Evolutionary conservation across 1,284 basidiomycete species (phyloP).

Genomic region (Afroboletus lepidellus): DNA sequence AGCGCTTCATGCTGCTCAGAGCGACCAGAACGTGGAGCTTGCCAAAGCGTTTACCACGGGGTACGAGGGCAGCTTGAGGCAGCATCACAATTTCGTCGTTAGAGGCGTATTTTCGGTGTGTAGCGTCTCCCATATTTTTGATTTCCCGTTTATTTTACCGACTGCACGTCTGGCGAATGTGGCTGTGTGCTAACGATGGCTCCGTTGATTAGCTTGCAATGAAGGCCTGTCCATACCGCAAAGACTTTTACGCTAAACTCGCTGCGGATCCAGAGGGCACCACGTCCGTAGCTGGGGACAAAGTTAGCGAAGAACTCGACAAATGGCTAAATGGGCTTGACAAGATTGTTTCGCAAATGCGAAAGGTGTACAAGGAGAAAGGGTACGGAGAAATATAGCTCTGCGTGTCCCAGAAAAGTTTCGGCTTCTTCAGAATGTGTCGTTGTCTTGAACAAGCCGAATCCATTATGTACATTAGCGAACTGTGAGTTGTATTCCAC

Average conservation of each 20-base stretch:
- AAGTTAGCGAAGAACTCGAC: slow-evolving; percentile 69
- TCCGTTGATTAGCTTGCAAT: slow-evolving; percentile 54
- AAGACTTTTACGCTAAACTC: slow-evolving; percentile 87
- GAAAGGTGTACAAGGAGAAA: slow-evolving; percentile 65
- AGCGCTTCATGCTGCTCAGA: slow-evolving; percentile 74
- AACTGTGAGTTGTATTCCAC: not conserved
- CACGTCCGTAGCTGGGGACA: slow-evolving; percentile 54
- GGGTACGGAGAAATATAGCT: slow-evolving; percentile 37
- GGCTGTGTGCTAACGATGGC: slow-evolving; percentile 1
- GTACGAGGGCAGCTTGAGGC: slow-evolving; percentile 82
- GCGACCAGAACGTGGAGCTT: slow-evolving; percentile 72
- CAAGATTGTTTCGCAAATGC: slow-evolving; percentile 67
- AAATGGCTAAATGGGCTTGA: slow-evolving; percentile 70
- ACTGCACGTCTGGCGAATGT: not conserved
- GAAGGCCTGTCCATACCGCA: slow-evolving; percentile 94
- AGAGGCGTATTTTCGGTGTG: slow-evolving; percentile 82
- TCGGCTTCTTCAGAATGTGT: not conserved
- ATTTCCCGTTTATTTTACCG: not conserved
- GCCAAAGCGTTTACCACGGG: slow-evolving; percentile 75
- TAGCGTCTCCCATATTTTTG: slow-evolving; percentile 18
- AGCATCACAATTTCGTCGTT: slow-evolving; percentile 88
- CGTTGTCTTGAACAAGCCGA: not conserved
- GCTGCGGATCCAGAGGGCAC: slow-evolving; percentile 67
- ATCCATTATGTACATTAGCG: not conserved
- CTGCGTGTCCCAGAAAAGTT: not conserved